Conservation (phyloP, 176 grass and related monocot genomes). For the Musa beccarii region DNA sequence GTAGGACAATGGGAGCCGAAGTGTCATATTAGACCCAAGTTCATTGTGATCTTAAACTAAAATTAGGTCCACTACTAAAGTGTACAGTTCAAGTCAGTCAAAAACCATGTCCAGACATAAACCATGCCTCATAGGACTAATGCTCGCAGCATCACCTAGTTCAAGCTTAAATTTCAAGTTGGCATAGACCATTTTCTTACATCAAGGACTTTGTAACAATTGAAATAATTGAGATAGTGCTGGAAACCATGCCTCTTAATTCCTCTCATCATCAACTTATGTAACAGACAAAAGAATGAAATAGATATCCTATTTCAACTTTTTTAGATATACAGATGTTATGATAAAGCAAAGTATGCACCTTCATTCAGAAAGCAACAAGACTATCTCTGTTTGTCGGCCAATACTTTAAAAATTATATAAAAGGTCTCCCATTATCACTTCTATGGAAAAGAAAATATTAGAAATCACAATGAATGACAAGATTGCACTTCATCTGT, state of each 20-base stretch:
- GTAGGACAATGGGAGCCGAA: background rate
- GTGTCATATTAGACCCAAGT: background rate
- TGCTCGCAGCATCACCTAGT: background rate
- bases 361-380: background rate
- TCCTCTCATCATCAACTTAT: background rate
- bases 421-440: background rate
- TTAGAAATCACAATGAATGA: background rate
- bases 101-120: background rate
- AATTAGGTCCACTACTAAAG: background rate
- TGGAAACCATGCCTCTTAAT: background rate
- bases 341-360: background rate
- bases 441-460: background rate
- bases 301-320: background rate
- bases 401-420: background rate
- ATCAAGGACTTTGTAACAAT: background rate
- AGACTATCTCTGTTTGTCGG: background rate
- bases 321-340: background rate
- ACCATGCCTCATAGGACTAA: background rate
- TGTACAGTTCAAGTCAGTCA: background rate
- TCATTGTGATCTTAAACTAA: background rate
- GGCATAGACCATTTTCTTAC: background rate
- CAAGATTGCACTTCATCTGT: conserved; percentile 1
- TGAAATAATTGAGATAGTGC: too few species aligned
- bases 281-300: background rate
- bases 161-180: background rate